Evolutionary conservation across 306 rosid species (phyloP), one percentile per base, ranked within the genome.

Genomic region (Vigna trinervia): DNA sequence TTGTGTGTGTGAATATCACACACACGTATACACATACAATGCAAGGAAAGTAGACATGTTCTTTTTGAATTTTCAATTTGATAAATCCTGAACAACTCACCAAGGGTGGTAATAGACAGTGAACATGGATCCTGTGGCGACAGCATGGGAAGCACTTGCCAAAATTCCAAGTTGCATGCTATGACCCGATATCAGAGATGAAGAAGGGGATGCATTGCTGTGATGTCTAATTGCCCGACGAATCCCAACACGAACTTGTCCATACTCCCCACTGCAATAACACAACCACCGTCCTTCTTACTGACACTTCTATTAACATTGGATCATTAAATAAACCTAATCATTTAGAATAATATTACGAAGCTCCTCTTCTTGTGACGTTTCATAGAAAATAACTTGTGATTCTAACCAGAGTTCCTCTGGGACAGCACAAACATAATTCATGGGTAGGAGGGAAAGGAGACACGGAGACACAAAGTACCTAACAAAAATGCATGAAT

Each of bases 131-230:
- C 88, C 84, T 7, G 85, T 46, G 17, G 81, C 23, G 69, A 89
- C 19, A 50, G 97, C 90, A 77, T 87, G 86, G 70, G 62, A 59
- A 75, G 90, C 91, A 59, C 62, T 69, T 1, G 88, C 32, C 73
- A 92, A 82, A 74, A 91, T 69, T 61, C 89, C 90, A 68, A 89
- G 89, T 28, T 80, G 87, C 96, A 92, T 88, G 87, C 83, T 75
- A 15, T 80, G 75, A 19, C 88, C 86, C 0, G 93, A 86, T 80
- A 87, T 81, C 47, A 85, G 86, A 45, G 90, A 78, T 14, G 73
- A 9, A 30, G 89, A 80, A 38, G 81, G 6, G 20, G 83, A 52
- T 75, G 83, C 57, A 69, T 19, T 45, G 73, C 50, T 80, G 41
- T 77, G 79, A 36, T 67, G 75, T 64, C 73, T 81, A 65, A 2